Conservation (phyloP, 441 rosid species). For the Aquilaria agallochum region DNA sequence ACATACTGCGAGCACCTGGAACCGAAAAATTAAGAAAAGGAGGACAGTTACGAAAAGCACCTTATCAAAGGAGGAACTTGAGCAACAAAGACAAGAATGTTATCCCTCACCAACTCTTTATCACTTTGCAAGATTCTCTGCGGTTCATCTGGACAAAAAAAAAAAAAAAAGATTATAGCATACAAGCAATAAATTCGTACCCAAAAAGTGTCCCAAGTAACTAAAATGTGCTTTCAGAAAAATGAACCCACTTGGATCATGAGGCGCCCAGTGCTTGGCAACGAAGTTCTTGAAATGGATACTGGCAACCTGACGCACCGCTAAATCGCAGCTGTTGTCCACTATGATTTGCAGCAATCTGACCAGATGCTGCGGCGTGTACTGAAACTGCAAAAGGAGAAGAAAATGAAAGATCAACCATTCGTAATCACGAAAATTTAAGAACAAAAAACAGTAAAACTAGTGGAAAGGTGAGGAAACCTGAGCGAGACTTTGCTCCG, state of each 20-base stretch:
- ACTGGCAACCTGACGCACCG: constrained; percentile 86
- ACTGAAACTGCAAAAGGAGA: constrained; percentile 51
- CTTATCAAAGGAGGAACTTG: constrained; percentile 82
- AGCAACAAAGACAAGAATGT: constrained; percentile 68
- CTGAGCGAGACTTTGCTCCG: constrained; percentile 84
- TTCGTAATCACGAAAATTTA: constrained; percentile 3
- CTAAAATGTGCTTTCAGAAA: not conserved
- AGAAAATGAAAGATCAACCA: no score
- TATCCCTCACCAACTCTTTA: constrained; percentile 68
- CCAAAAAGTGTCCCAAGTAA: not conserved
- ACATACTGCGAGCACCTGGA: no score
- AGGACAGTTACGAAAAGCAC: constrained; percentile 26
- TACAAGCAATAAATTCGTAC: not conserved
- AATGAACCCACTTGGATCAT: constrained; percentile 36
- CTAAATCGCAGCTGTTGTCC: constrained; percentile 59
- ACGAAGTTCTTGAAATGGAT: constrained; percentile 91
- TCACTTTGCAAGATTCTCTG: constrained; percentile 55
- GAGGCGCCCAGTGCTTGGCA: constrained; percentile 82
- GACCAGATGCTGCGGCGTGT: constrained; percentile 77
- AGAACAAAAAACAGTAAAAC: not conserved
- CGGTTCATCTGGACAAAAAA: constrained; percentile 49
- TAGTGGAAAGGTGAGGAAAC: constrained; percentile 15
- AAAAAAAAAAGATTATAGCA: not conserved
- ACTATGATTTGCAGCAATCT: constrained; percentile 79
- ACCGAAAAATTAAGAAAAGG: not conserved